phyloP scores from a whole-genome alignment of 805 yeast species.

The Kluyveromyces nonfermentans region DNA sequence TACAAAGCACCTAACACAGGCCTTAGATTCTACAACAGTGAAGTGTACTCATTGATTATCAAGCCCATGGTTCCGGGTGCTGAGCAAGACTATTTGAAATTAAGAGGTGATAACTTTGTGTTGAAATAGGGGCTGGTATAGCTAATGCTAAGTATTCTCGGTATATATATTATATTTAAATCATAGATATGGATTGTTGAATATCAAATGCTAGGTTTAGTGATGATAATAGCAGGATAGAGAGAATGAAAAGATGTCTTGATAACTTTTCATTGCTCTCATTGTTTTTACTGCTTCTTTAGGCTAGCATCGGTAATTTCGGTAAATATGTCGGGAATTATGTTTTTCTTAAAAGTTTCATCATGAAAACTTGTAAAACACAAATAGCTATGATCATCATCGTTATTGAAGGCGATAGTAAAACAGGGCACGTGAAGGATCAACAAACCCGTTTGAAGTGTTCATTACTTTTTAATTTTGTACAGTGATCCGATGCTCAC shows the following conservation, averaged over 20 bases:
- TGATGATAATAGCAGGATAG: no score
- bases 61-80: conserved; percentile 79
- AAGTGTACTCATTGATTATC: conserved; percentile 65
- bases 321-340: no score
- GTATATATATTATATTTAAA: background rate
- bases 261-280: conserved; percentile 3
- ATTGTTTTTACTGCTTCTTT: no score
- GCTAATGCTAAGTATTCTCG: background rate
- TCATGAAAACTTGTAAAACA: background rate
- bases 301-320: background rate
- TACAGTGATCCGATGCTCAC: conserved; percentile 3
- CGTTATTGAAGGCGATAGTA: no score
- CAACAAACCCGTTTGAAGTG: no score
- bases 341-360: background rate
- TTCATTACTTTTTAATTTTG: no score
- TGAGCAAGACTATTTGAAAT: conserved; percentile 83
- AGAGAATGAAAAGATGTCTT: no score
- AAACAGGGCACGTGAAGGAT: no score
- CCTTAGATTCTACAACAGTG: conserved; percentile 71
- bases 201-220: no score
- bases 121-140: conserved; percentile 41
- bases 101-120: conserved; percentile 83
- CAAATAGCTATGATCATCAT: background rate
- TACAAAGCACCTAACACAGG: conserved; percentile 71
- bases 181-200: conserved; percentile 1